These are phyloP conservation scores for Candida vaughaniae DNA, from an alignment of 805 yeast species.

Conservation along the genomic window DNA sequence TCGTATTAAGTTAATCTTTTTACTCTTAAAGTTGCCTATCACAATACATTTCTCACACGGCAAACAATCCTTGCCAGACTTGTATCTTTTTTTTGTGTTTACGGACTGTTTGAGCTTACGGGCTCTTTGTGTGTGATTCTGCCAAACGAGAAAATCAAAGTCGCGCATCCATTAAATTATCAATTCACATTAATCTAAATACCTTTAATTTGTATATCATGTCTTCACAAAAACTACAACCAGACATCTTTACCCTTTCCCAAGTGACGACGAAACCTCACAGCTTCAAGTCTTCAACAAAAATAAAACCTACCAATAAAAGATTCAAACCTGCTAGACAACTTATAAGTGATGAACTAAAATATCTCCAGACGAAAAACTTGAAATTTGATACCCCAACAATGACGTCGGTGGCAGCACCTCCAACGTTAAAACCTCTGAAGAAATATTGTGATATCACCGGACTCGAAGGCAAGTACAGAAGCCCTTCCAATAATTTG, in stretches of 20 bases:
- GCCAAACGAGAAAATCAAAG: too few relatives aligned
- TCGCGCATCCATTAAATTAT: too few relatives aligned
- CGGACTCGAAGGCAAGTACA: constrained; percentile 78
- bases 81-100: too few relatives aligned
- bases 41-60: too few relatives aligned
- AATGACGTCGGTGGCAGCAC: constrained; percentile 71
- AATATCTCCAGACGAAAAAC: constrained; percentile 49
- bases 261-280: constrained; percentile 42
- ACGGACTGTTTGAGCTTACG: too few relatives aligned
- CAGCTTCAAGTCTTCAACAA: constrained; percentile 55
- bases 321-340: constrained; percentile 76
- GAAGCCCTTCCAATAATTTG: constrained; percentile 69
- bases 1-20: too few relatives aligned
- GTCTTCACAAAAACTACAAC: background rate
- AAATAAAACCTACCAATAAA: constrained; percentile 49
- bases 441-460: constrained; percentile 92
- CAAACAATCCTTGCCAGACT: too few relatives aligned
- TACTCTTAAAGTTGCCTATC: too few relatives aligned
- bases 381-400: constrained; percentile 56
- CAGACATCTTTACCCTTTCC: constrained; percentile 31
- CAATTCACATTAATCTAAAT: too few relatives aligned
- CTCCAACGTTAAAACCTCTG: constrained; percentile 80
- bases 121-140: too few relatives aligned
- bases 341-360: constrained; percentile 72
- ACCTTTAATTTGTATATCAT: too few relatives aligned